phyloP scores from a whole-genome alignment of 352 stramenopile species.

The Pythium brachiatum region DNA sequence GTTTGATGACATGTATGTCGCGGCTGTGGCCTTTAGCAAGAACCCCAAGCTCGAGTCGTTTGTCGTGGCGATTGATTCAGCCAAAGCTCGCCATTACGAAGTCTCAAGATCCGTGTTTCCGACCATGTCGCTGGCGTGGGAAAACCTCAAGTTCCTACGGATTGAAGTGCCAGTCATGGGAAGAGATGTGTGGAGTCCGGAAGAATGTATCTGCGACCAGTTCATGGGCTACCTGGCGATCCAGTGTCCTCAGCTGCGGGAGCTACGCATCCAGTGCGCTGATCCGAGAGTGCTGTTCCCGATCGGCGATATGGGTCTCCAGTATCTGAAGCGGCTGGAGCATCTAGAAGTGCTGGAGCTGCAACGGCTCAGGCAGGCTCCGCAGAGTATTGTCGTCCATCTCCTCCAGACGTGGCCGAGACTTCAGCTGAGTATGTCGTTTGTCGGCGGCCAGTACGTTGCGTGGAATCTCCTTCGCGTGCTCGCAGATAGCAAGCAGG shows the following conservation, averaged over 20 bases:
- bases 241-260: constrained; percentile 6
- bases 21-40: neutral
- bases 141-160: neutral
- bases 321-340: neutral
- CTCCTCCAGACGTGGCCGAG: neutral
- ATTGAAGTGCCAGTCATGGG: constrained; percentile 9
- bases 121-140: neutral
- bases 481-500: neutral
- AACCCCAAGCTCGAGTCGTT: constrained; percentile 9
- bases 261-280: constrained; percentile 12
- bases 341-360: constrained; percentile 9
- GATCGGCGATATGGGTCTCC: neutral
- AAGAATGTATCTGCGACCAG: neutral
- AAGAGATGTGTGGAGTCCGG: constrained; percentile 6
- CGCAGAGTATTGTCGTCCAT: neutral
- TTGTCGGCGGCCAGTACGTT: neutral
- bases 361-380: constrained; percentile 1
- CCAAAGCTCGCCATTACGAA: constrained; percentile 12
- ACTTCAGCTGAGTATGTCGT: constrained; percentile 3
- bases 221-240: neutral
- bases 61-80: constrained; percentile 9
- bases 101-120: neutral
- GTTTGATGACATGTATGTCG: constrained; percentile 8
- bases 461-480: constrained; percentile 6
- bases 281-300: constrained; percentile 10